Conservation (phyloP, 768 basidiomycete genomes). For the Coprinopsis strossmayeri region DNA sequence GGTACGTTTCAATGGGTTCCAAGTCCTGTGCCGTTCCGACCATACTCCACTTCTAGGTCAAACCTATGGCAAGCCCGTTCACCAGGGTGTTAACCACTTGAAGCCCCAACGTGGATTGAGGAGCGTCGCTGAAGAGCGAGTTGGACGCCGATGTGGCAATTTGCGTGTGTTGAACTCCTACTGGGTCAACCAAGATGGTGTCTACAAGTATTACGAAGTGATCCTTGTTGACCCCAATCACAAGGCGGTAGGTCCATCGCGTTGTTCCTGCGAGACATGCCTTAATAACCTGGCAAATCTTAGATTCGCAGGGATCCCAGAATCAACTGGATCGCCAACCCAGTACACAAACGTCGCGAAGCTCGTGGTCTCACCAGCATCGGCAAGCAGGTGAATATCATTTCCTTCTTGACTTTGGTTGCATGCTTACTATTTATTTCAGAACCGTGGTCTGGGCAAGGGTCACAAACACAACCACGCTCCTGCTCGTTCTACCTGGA, state of each 20-base stretch:
- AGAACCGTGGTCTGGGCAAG: slow-evolving; percentile 98
- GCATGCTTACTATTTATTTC: slow-evolving; percentile 9
- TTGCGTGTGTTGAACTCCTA: slow-evolving; percentile 96
- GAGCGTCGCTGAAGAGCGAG: slow-evolving; percentile 95
- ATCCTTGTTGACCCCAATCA: slow-evolving; percentile 95
- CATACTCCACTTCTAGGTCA: slow-evolving; percentile 52
- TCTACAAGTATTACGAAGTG: slow-evolving; percentile 99
- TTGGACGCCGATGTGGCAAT: slow-evolving; percentile 94
- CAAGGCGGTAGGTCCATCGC: slow-evolving; percentile 84
- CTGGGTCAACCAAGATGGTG: slow-evolving; percentile 99
- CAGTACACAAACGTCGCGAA: slow-evolving; percentile 98
- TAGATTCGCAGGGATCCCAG: slow-evolving; percentile 92
- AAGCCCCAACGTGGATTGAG: slow-evolving; percentile 94
- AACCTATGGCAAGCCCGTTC: slow-evolving; percentile 98
- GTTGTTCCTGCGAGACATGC: slow-evolving; percentile 9
- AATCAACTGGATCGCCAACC: slow-evolving; percentile 99
- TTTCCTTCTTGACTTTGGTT: slow-evolving; percentile 3
- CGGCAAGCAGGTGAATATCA: slow-evolving; percentile 79
- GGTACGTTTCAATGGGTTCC: slow-evolving; percentile 40
- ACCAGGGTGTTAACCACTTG: slow-evolving; percentile 99
- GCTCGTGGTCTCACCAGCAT: slow-evolving; percentile 94
- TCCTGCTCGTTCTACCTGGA: slow-evolving; percentile 89
- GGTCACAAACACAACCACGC: slow-evolving; percentile 92
- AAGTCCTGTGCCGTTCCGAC: neutral
- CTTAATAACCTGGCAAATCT: neutral